phyloP scores from a whole-genome alignment of 805 yeast genomes.

The Cyberlindnera mycetangii region DNA sequence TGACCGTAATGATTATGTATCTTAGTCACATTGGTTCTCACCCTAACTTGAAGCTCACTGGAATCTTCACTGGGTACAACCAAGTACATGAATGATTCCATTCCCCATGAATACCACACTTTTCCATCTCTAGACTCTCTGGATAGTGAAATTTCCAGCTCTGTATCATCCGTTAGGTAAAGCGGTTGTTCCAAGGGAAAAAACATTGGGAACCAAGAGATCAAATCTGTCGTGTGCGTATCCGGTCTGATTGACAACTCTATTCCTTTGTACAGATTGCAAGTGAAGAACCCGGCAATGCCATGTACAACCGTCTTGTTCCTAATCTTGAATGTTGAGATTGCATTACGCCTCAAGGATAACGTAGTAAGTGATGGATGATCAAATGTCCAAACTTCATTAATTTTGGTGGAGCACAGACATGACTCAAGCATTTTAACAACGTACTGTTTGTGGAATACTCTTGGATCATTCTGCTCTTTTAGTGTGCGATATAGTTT shows the following conservation, averaged over 20 bases:
- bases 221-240: slow-evolving; percentile 40
- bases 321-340: slow-evolving; percentile 42
- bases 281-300: slow-evolving; percentile 69
- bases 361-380: slow-evolving; percentile 58
- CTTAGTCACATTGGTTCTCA: slow-evolving; percentile 37
- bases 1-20: slow-evolving; percentile 39
- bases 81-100: slow-evolving; percentile 48
- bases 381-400: slow-evolving; percentile 57
- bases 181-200: slow-evolving; percentile 59
- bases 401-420: slow-evolving; percentile 42
- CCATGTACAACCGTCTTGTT: slow-evolving; percentile 65
- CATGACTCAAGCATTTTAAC: slow-evolving; percentile 41
- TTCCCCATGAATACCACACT: slow-evolving; percentile 70
- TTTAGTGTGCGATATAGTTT: slow-evolving; percentile 39
- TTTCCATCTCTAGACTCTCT: slow-evolving; percentile 39
- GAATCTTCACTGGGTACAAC: slow-evolving; percentile 28
- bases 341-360: slow-evolving; percentile 37
- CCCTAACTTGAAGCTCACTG: slow-evolving; percentile 30
- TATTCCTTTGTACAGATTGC: slow-evolving; percentile 61
- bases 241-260: slow-evolving; percentile 49
- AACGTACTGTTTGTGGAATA: slow-evolving; percentile 47
- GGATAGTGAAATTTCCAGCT: slow-evolving; percentile 48
- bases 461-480: slow-evolving; percentile 27
- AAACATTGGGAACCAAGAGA: slow-evolving; percentile 68
- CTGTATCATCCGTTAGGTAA: slow-evolving; percentile 50